Evolutionary conservation across 2,329 filamentous ascomycete genomes (phyloP).

Genomic region (Alternaria rosae): DNA sequence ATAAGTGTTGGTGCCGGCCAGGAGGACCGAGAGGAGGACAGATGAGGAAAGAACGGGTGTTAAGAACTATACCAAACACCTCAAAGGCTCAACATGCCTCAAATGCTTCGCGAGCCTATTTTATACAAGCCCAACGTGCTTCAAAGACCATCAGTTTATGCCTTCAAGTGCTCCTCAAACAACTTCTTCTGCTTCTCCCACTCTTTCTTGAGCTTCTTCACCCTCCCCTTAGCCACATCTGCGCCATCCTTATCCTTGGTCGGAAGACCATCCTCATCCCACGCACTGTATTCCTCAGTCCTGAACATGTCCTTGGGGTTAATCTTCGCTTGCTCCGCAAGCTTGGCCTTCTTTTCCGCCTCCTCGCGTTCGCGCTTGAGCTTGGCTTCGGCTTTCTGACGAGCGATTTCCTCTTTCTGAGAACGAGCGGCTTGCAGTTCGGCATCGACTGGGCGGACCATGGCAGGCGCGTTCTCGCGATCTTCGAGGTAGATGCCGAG

Average conservation of each 20-base stretch:
- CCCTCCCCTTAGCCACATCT: conserved; percentile 79
- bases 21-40: too few species aligned
- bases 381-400: conserved; percentile 55
- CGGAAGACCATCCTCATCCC: conserved; percentile 84
- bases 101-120: too few species aligned
- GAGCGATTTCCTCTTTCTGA: conserved; percentile 59
- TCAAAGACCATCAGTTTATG: neutral
- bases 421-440: conserved; percentile 62
- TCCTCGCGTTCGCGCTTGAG: conserved; percentile 67
- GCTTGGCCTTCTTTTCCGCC: conserved; percentile 61
- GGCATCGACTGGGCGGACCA: conserved; percentile 72
- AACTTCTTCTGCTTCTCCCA: conserved; percentile 91
- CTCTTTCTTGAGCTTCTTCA: conserved; percentile 86
- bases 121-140: too few species aligned
- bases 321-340: conserved; percentile 65
- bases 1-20: too few species aligned
- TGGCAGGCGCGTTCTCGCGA: conserved; percentile 72
- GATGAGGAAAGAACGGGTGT: too few species aligned
- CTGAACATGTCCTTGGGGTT: conserved; percentile 66
- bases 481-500: conserved; percentile 90
- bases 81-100: too few species aligned
- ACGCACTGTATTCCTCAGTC: conserved; percentile 71
- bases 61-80: too few species aligned
- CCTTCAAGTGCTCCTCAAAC: conserved; percentile 61
- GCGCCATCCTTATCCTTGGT: conserved; percentile 78